A percentile compares a stretch with the other conserved stretches of the same genome.
These are phyloP conservation scores for Conticribra guillardii DNA, from an alignment of 108 stramenopile species.

Conservation along the genomic window DNA sequence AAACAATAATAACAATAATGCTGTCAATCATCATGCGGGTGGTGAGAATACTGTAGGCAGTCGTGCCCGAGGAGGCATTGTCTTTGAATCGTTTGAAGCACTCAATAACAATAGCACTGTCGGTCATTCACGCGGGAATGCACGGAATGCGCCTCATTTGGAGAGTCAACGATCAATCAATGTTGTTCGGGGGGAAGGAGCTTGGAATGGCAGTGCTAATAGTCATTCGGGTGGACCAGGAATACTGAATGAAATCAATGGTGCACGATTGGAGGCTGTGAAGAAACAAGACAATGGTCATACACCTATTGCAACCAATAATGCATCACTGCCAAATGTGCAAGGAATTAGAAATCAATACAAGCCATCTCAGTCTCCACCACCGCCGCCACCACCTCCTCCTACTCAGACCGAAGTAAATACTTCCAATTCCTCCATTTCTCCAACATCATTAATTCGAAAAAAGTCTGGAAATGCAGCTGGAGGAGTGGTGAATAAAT, in stretches of 20 bases:
- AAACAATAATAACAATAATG: not conserved
- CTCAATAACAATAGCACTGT: not conserved
- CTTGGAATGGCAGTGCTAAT: too few relatives aligned
- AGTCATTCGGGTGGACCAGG: too few relatives aligned
- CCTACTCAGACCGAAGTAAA: not conserved
- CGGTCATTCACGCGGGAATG: not conserved
- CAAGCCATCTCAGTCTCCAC: too few relatives aligned
- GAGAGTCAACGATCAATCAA: too few relatives aligned
- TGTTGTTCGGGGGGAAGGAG: too few relatives aligned
- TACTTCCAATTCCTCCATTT: not conserved
- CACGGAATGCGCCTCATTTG: not conserved
- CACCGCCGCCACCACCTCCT: too few relatives aligned
- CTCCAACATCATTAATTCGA: not conserved
- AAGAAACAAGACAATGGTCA: too few relatives aligned
- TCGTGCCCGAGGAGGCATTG: not conserved
- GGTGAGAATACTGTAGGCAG: not conserved
- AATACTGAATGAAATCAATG: too few relatives aligned
- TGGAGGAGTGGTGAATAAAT: constrained; percentile 20
- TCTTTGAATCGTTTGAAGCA: constrained; percentile 11
- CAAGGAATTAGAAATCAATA: too few relatives aligned
- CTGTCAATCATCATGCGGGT: not conserved
- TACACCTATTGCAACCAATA: too few relatives aligned
- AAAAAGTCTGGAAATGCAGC: not conserved
- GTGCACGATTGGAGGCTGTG: too few relatives aligned
- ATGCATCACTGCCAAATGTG: too few relatives aligned